Base-by-base conservation (phyloP, 768 basidiomycete species). In the Tremella mesenterica region DNA sequence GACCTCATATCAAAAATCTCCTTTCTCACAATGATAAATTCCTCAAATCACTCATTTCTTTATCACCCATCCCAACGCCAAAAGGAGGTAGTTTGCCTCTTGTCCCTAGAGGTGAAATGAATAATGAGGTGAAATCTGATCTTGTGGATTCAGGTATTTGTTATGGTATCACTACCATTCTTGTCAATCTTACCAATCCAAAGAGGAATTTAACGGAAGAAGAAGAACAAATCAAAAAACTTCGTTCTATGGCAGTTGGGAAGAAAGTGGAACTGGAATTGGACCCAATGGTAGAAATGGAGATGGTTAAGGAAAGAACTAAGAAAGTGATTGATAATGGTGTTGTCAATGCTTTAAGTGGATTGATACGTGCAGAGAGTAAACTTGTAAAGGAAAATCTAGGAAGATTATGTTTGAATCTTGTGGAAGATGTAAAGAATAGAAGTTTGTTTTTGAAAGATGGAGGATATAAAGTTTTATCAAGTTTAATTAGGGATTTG, bases 101-200 rank as follows among this genome's bases (percentile, higher is more conserved):
- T 20, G 64, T 61, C 2, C 63, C 68, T 28, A 30, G 65, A 39
- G 56, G 47, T 13, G 61, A 59, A 36, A 64, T 61, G 44, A 51
- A 63, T 30, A 10, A 38, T 36, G 30, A 52, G 1, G 43, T 50
- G 28, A 61, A 66, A 20, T 63, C 60, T 4, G 78, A 84, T 1
- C 14, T 23, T 8, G 38, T 41, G n/a, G 38, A 41, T 16, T 23
- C 23, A 8, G 38, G 38, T 4, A 75, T 87, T 4, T 74, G 85
- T 28, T 97, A 86, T 59, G 92, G 92, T 5, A 71, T 89, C 38
- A 79, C 86, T 26, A 77, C 82, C 48, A 83, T 92, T 58, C 78
- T 88, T 44, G 74, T 79, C 57, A 91, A 95, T 67, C 69, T 95
- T 31, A 83, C 83, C 43, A 75, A 79, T 10, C 85, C 85, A 67